Base-by-base conservation (phyloP, 164 flowering plant species). In the Dillenia turbinata region DNA sequence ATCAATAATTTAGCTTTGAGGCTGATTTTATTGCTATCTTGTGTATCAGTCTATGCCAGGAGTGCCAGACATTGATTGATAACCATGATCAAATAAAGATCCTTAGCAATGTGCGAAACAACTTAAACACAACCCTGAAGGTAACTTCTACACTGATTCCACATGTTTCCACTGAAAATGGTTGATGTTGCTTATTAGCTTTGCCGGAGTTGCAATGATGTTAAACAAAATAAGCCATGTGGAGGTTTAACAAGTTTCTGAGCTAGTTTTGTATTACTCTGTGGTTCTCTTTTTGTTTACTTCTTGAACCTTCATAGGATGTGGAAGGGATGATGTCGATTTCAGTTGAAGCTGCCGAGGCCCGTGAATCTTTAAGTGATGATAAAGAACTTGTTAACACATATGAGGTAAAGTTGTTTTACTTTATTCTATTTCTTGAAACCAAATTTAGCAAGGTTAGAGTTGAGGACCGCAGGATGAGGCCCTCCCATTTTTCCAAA, bases 241-340 rank as follows among this genome's bases (percentile, higher is more conserved):
- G 40, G 40, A 26, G 40, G 40, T 33, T 33, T 33, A 33, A 33
- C 40, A 33, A 33, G 40, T 33, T 33, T 33, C 40, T 33, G 40
- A 33, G 40, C 40, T 33, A 33, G 40, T 33, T 8, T 24, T 59
- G 16, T 12, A 19, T 40, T 60, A 13, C 19, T 52, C 12, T 13
- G 10, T 59, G 51, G 47, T n/a, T 13, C 16, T 40, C 56, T 3
- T 63, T 7, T 49, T 52, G 9, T 19, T 64, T 11, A 60, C 10
- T 15, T 47, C 49, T 70, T 66, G 12, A 17, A 66, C 60, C 70
- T 77, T 48, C 65, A 33, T 66, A 95, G 99, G 99, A 95, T 81
- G 90, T 95, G 53, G 97, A 91, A 71, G 99, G 99, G 46, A 92
- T 95, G 99, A 90, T 95, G 99, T 92, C 99, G 22, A 95, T 95